Evolutionary conservation across 345 rosid genomes (phyloP), one percentile per base, ranked within the genome.

Genomic region (Sonneratia alba): DNA sequence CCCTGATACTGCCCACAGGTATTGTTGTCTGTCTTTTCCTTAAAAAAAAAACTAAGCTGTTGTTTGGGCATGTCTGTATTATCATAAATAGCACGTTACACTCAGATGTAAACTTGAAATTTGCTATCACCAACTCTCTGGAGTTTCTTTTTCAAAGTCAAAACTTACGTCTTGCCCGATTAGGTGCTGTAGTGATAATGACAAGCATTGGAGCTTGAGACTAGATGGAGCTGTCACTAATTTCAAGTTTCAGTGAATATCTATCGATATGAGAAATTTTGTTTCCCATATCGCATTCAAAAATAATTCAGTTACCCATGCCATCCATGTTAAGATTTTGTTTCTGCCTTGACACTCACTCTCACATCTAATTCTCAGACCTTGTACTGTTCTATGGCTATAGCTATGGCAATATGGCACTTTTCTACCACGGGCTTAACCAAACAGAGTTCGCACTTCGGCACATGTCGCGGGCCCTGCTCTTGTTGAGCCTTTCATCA

Each of bases 1-100:
- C 79, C 99, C 99, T 72, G 99, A 96, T 83, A 92, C 98, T 74
- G 99, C 99, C 72, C 99, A 96, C 85, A 96, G 99, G 99, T 79
- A 81, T 71, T 19, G 62, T 62, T 57, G 51, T 4, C 43, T 40
- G 43, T 2, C 62, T 42, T 42, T 42, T 42, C 45, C 45, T 42
- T 4, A 42, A 42, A 3, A 9, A 42, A 42, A 42, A 42, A 47
- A 53, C 16, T 19, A 73, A 68, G 38, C 66, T 36, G 72, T 2
- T 10, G 55, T 47, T 69, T 69, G 71, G 42, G 56, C 24, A 32
- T 49, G 42, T 18, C 59, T 53, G 6, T 42, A 18, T 53, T 7
- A 53, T 18, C 22, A 3, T 53, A 53, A 21, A 53, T n/a, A 53
- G 59, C 6, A 18, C 18, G 59, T 53, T 53, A 16, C 51, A 2